Evolutionary conservation across 2,329 filamentous ascomycete genomes (phyloP), one percentile per base, ranked within the genome.

Genomic region (Pseudophaeomoniella oleicola): DNA sequence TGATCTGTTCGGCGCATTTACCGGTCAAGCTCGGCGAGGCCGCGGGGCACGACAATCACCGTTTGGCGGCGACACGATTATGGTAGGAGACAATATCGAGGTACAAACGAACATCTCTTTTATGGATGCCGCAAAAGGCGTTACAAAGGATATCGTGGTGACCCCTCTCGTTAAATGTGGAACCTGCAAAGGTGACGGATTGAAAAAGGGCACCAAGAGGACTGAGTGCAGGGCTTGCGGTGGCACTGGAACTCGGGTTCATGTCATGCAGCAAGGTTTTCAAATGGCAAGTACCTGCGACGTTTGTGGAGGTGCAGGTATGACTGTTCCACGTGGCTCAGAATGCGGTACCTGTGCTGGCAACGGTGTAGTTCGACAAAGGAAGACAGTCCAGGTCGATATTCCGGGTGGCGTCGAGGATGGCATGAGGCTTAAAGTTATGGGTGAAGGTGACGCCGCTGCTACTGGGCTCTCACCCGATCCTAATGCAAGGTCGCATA

Each of bases 401-500:
- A 94, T 98, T 32, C 90, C 90, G 1, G 86, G 82, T 15, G 90
- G 90, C 44, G 86, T 98, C 19, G 90, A 96, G 55, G 88, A 98
- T 55, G 87, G 88, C 38, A 96, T 96, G 88, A 75, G 85, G 39
- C 63, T 98, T 50, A 73, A 84, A 36, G 73, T 98, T 17, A 75
- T 78, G 40, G 82, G 82, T 16, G 86, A 92, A 52, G 90, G 90
- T 45, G 88, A 98, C 52, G 79, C 84, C 12, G 81, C 90, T 15
- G 67, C 77, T 5, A 88, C 83, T 16, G 84, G 85, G 32, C 71
- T 75, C 16, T 66, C 74, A 12, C 69, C 73, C 19, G 72, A 77
- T 32, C 66, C 76, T 17, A 71, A 75, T 40, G 64, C 69, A 6
- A 71, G 72, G 42, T 74, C 72, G n/a, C 68, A 79, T 49, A 78